Evolutionary conservation across 2,329 filamentous ascomycete genomes (phyloP), one percentile per base, ranked within the genome.

Genomic region (Aspergillus neotritici): DNA sequence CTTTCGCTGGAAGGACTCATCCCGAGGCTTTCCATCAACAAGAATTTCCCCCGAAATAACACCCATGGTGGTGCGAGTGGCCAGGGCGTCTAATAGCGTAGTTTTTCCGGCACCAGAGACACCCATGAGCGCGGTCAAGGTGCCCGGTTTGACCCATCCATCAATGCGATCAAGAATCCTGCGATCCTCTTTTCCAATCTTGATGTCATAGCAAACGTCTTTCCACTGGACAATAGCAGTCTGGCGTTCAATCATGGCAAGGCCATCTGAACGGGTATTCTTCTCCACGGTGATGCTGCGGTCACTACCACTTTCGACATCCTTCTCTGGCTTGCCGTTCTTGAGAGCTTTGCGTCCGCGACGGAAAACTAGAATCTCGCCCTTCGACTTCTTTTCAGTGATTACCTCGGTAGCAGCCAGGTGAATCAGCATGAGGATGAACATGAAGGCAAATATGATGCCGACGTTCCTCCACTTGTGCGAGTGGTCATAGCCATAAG

Each of bases 221-320:
- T 81, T 76, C 87, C 87, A 94, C 56, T 87, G 84, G 70, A 93
- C 90, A 43, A 88, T 79, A n/a, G 83, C 84, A 2, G 78, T 86
- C 61, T 86, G 80, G 49, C 32, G 41, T n/a, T 16, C 48, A 50
- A 71, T 40, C 4, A 15, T 33, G 12, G 25, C 29, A 15, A 14
- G 25, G 8, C 17, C 6, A 16, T 40, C 28, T 28, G 31, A 34
- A 10, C 11, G n/a, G 8, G 31, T 17, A 5, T 35, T 14, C n/a
- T 43, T 42, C 17, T 47, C 37, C 2, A 31, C 36, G 12, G 13
- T 4, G 7, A 28, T 25, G 11, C 32, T 35, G 15, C 15, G 41
- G 32, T 15, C 16, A 44, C 36, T 40, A 16, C 31, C 35, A 7
- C 14, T 25, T 38, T 44, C 31, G 12, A 44, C 30, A 40, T 40